phyloP scores from a whole-genome alignment of 1,284 basidiomycete species.

The Melampsora larici-populina region DNA sequence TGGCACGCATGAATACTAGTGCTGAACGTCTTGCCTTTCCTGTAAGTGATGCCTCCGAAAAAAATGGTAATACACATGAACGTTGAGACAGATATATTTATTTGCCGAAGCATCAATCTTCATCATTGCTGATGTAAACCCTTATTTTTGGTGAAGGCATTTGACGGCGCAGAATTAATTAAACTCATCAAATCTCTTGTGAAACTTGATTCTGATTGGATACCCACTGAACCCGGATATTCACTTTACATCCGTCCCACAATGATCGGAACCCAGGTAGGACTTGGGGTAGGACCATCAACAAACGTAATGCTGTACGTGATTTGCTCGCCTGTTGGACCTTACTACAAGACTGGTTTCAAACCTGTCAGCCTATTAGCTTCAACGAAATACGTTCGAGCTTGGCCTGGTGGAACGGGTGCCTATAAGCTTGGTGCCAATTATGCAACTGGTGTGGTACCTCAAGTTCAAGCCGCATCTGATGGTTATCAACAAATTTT shows the following conservation, averaged over 20 bases:
- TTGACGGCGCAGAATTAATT: conserved; percentile 73
- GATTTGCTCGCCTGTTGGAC: conserved; percentile 80
- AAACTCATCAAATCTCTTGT: conserved; percentile 87
- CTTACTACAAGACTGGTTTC: conserved; percentile 92
- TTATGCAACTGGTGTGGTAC: conserved; percentile 83
- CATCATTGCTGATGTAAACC: conserved; percentile 37
- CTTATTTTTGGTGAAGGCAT: conserved; percentile 56
- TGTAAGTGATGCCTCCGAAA: conserved; percentile 13
- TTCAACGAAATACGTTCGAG: conserved; percentile 84
- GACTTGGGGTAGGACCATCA: conserved; percentile 82
- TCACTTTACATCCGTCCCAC: conserved; percentile 84
- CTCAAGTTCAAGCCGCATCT: conserved; percentile 77
- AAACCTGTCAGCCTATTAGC: conserved; percentile 91
- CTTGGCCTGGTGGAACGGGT: conserved; percentile 86
- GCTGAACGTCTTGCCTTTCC: conserved; percentile 68
- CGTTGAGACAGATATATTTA: conserved; percentile 54
- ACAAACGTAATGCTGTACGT: conserved; percentile 88
- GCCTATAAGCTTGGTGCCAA: conserved; percentile 81
- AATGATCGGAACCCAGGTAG: conserved; percentile 83
- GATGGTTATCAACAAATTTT: conserved; percentile 90
- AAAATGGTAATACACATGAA: conserved; percentile 65
- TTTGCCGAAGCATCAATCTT: conserved; percentile 18
- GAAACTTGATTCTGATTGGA: conserved; percentile 82
- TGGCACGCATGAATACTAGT: conserved; percentile 71
- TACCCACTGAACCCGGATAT: conserved; percentile 82